phyloP scores from a whole-genome alignment of 139 green algal species.

The Zygnema circumcarinatum region DNA sequence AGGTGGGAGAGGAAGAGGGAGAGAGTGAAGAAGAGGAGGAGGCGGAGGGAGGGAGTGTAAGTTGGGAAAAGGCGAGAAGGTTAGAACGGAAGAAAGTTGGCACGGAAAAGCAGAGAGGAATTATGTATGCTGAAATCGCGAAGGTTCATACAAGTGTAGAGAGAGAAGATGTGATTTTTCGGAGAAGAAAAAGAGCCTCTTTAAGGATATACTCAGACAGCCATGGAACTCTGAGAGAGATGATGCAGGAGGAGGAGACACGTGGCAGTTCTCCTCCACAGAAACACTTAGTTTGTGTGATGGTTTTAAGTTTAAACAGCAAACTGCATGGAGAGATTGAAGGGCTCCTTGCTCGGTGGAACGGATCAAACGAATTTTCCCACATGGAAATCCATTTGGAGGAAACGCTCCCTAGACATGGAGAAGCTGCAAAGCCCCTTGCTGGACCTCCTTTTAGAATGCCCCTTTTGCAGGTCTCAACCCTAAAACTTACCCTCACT shows the following conservation, averaged over 20 bases:
- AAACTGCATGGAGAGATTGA: not conserved
- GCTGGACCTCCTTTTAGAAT: not conserved
- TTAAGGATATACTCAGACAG: too few species aligned
- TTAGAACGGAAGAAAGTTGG: not conserved
- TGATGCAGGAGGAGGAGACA: too few species aligned
- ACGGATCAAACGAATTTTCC: not conserved
- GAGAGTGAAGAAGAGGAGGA: not conserved
- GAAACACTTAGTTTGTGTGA: too few species aligned
- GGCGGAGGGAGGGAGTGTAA: not conserved
- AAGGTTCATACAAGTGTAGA: not conserved
- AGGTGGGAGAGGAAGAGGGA: not conserved
- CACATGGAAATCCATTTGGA: not conserved
- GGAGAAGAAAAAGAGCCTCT: too few species aligned
- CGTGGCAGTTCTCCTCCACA: too few species aligned
- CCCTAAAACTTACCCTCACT: not conserved
- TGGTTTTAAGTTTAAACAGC: not conserved
- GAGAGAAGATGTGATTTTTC: too few species aligned
- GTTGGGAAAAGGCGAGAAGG: not conserved
- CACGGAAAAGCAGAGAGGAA: not conserved
- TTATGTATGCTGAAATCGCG: not conserved
- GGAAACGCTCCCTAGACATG: too few species aligned
- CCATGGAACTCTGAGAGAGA: too few species aligned
- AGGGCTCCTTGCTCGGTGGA: not conserved
- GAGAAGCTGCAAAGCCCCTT: too few species aligned
- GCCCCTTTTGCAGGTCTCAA: not conserved